These are phyloP conservation scores for Scheffersomyces ergatensis DNA, from an alignment of 805 yeast genomes.

Conservation along the genomic window DNA sequence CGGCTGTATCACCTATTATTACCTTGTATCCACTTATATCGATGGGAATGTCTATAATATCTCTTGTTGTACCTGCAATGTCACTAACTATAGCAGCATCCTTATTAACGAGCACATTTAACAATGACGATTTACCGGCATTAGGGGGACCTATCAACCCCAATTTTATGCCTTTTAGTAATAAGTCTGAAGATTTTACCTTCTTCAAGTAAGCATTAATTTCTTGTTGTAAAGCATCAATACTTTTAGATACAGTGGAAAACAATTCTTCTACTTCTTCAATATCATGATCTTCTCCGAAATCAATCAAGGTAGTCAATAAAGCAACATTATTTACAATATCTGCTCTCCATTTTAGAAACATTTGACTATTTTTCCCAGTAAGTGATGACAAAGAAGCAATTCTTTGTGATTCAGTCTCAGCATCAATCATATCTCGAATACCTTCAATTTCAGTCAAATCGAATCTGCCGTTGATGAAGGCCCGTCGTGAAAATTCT, in stretches of 20 bases:
- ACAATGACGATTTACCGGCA: slow-evolving; percentile 89
- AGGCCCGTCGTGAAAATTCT: slow-evolving; percentile 86
- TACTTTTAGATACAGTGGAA: slow-evolving; percentile 43
- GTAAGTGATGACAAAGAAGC: slow-evolving; percentile 72
- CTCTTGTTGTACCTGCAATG: slow-evolving; percentile 93
- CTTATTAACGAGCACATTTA: slow-evolving; percentile 71
- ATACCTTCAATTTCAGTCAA: slow-evolving; percentile 90
- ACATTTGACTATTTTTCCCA: slow-evolving; percentile 59
- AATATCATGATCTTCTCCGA: slow-evolving; percentile 89
- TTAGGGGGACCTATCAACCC: slow-evolving; percentile 89
- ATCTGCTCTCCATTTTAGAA: slow-evolving; percentile 62
- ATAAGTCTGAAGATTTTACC: slow-evolving; percentile 57
- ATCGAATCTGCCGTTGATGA: slow-evolving; percentile 79
- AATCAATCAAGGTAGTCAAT: slow-evolving; percentile 86
- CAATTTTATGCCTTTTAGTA: slow-evolving; percentile 70
- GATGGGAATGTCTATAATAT: slow-evolving; percentile 74
- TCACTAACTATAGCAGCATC: slow-evolving; percentile 90
- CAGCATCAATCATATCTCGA: slow-evolving; percentile 85
- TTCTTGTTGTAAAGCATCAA: slow-evolving; percentile 42
- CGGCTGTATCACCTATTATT: slow-evolving; percentile 90
- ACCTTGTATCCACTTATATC: slow-evolving; percentile 85
- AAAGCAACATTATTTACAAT: slow-evolving; percentile 69
- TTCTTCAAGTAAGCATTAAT: slow-evolving; percentile 43
- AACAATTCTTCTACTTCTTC: slow-evolving; percentile 60
- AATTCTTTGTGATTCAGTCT: slow-evolving; percentile 82